These are phyloP conservation scores for Colletotrichum coccodes DNA, from an alignment of 2,329 filamentous ascomycete genomes.

Conservation along the genomic window DNA sequence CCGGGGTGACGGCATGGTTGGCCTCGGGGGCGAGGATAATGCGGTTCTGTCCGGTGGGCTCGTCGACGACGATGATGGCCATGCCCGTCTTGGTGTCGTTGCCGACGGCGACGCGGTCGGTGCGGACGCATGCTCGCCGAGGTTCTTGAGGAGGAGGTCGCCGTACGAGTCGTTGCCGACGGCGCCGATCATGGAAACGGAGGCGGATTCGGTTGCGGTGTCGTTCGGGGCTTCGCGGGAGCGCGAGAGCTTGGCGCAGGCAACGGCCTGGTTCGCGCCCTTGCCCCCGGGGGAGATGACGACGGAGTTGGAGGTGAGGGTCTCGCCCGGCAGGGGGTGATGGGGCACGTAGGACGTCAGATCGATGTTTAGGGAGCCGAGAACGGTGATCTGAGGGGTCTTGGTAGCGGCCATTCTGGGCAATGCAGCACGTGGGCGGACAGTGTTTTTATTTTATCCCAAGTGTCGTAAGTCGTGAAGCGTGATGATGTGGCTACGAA, in stretches of 20 bases:
- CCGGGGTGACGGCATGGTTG: constrained; percentile 63
- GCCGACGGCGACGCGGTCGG: constrained; percentile 57
- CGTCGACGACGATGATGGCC: constrained; percentile 81
- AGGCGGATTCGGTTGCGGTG: constrained; percentile 46
- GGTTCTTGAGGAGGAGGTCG: constrained; percentile 64
- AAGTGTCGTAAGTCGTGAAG: background rate
- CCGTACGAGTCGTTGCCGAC: constrained; percentile 78
- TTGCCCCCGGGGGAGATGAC: constrained; percentile 88
- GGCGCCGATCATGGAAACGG: constrained; percentile 78
- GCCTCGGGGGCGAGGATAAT: constrained; percentile 80
- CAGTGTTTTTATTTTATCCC: background rate
- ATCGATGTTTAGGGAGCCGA: constrained; percentile 95
- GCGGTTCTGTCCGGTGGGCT: constrained; percentile 77
- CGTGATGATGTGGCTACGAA: background rate
- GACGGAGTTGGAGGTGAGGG: constrained; percentile 82
- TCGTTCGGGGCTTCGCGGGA: constrained; percentile 39
- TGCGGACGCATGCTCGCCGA: constrained; percentile 71
- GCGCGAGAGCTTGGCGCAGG: constrained; percentile 83
- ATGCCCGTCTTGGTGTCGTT: constrained; percentile 68
- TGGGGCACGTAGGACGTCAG: constrained; percentile 89
- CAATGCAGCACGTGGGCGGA: background rate
- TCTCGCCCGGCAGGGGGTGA: constrained; percentile 87
- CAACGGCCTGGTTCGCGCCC: constrained; percentile 94
- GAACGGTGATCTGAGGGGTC: constrained; percentile 74
- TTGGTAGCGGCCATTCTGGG: constrained; percentile 19